Evolutionary conservation across 208 protist species (phyloP).

Genomic region (Acanthamoeba lenticulata): DNA sequence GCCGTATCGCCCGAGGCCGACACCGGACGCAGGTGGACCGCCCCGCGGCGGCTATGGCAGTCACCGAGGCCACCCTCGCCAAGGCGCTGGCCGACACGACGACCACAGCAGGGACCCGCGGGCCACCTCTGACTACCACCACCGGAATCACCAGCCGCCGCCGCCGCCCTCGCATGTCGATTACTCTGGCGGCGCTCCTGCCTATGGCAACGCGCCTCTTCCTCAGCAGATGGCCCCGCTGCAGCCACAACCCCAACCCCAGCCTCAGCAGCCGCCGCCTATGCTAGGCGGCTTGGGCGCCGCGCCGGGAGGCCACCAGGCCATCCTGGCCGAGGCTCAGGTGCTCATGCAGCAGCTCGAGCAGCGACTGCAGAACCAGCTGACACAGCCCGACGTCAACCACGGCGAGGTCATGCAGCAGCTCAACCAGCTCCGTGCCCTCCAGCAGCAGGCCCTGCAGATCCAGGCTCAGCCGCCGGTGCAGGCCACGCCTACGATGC

Average conservation of each 20-base stretch:
- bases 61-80: no score
- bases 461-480: background rate
- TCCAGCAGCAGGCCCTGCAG: slow-evolving; percentile 46
- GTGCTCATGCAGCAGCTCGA: slow-evolving; percentile 29
- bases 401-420: slow-evolving; percentile 22
- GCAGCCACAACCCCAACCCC: background rate
- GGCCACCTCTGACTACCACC: no score
- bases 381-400: background rate
- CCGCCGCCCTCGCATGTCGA: background rate
- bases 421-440: slow-evolving; percentile 21
- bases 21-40: background rate
- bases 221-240: no score
- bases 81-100: background rate
- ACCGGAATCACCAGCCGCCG: background rate
- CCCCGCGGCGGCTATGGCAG: no score
- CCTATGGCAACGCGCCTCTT: background rate
- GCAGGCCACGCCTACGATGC: background rate
- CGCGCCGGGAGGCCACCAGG: background rate
- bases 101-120: background rate
- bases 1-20: background rate
- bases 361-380: background rate
- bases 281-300: background rate
- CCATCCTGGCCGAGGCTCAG: slow-evolving; percentile 1
- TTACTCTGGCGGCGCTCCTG: background rate
- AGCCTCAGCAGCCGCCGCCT: no score